Evolutionary conservation across 345 rosid genomes (phyloP).

Genomic region (Arabis alpina): DNA sequence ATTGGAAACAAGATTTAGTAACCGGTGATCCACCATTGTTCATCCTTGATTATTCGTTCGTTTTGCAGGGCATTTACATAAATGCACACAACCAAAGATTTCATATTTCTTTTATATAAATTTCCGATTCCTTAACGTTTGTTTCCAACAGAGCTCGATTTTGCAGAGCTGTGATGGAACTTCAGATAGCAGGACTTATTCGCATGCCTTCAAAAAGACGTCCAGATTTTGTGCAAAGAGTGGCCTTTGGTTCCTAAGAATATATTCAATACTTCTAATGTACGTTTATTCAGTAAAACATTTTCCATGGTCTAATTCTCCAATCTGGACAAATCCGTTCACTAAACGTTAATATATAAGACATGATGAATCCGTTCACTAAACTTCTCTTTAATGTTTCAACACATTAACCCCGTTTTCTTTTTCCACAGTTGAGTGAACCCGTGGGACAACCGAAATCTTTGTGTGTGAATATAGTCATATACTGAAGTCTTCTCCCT

Average conservation of each 20-base stretch:
- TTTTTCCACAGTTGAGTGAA: slow-evolving; percentile 1
- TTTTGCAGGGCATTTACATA: slow-evolving; percentile 5
- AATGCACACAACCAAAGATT: background rate
- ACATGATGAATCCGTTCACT: too few relatives aligned
- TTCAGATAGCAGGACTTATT: slow-evolving; percentile 86
- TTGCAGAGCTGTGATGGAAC: slow-evolving; percentile 86
- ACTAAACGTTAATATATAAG: background rate
- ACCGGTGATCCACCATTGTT: slow-evolving; percentile 6
- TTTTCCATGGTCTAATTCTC: too few relatives aligned
- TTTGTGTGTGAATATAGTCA: background rate
- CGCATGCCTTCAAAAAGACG: slow-evolving; percentile 91
- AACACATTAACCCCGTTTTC: background rate
- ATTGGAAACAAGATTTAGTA: background rate
- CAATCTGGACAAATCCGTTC: too few relatives aligned
- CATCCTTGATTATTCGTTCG: slow-evolving; percentile 16
- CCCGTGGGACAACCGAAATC: background rate
- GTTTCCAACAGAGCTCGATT: slow-evolving; percentile 68
- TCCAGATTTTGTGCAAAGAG: slow-evolving; percentile 82
- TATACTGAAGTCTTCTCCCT: slow-evolving; percentile 4
- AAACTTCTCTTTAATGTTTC: too few relatives aligned
- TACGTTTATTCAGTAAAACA: background rate
- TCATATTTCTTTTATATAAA: background rate
- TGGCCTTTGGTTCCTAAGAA: slow-evolving; percentile 72
- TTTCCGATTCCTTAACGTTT: slow-evolving; percentile 49
- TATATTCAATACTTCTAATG: slow-evolving; percentile 13